These are phyloP conservation scores for Pythium periplocum DNA, from an alignment of 352 stramenopile species.

Conservation along the genomic window DNA sequence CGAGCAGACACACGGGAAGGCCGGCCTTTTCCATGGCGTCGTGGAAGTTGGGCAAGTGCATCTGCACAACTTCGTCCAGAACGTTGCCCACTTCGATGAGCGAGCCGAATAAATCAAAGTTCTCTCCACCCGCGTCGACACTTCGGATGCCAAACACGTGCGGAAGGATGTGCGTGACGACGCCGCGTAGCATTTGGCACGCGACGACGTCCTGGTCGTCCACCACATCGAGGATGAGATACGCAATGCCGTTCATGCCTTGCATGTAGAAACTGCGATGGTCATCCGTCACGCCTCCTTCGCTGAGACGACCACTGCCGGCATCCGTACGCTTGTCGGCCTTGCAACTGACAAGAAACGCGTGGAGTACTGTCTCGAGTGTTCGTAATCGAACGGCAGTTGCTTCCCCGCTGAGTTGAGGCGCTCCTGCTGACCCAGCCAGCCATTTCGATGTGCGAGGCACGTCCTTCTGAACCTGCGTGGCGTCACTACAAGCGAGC, in stretches of 20 bases:
- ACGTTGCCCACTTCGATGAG: slow-evolving; percentile 64
- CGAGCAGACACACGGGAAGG: slow-evolving; percentile 66
- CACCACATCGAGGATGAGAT: slow-evolving; percentile 65
- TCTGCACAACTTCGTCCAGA: slow-evolving; percentile 66
- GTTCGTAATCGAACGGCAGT: slow-evolving; percentile 25
- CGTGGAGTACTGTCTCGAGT: slow-evolving; percentile 53
- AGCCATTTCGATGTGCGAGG: slow-evolving; percentile 77
- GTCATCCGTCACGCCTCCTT: slow-evolving; percentile 14
- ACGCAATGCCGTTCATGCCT: slow-evolving; percentile 81
- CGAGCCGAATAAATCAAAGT: slow-evolving; percentile 71
- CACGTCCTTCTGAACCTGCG: slow-evolving; percentile 79
- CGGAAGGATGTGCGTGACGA: slow-evolving; percentile 61
- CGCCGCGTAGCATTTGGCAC: slow-evolving; percentile 58
- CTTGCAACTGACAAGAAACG: slow-evolving; percentile 60
- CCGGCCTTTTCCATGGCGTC: slow-evolving; percentile 46
- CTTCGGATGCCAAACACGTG: slow-evolving; percentile 72
- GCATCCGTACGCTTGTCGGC: slow-evolving; percentile 33
- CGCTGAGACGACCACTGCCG: background rate
- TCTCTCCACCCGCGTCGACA: slow-evolving; percentile 26
- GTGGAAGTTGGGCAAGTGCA: slow-evolving; percentile 62
- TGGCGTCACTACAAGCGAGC: slow-evolving; percentile 34
- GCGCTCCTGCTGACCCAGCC: slow-evolving; percentile 47
- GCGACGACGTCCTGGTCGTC: slow-evolving; percentile 42
- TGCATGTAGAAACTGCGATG: slow-evolving; percentile 75
- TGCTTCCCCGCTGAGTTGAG: slow-evolving; percentile 29